Conservation (phyloP, 2,329 filamentous ascomycete species). For the Hyphodiscus sp. region DNA sequence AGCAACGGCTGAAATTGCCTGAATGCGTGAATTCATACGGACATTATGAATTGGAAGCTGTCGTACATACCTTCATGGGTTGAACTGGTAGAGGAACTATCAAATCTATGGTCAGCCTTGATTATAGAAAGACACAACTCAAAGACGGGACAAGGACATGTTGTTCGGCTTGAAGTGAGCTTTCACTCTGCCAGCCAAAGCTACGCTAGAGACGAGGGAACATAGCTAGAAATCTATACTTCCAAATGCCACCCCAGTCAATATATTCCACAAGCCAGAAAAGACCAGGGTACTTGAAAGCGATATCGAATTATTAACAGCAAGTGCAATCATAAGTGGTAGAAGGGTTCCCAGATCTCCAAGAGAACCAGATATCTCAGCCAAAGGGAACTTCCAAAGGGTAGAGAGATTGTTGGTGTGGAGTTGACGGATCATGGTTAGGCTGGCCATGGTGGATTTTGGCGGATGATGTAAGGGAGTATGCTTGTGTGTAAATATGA, state of each 20-base stretch:
- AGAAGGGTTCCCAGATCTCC: slow-evolving; percentile 88
- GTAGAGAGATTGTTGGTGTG: slow-evolving; percentile 47
- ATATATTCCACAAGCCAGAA: slow-evolving; percentile 78
- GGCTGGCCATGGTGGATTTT: background rate
- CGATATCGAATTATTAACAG: slow-evolving; percentile 70
- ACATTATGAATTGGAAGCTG: background rate
- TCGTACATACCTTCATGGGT: slow-evolving; percentile 58
- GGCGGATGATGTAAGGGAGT: background rate
- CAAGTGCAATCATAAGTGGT: slow-evolving; percentile 81
- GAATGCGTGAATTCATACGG: slow-evolving; percentile 33
- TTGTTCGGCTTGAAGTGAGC: background rate
- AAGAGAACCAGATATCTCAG: slow-evolving; percentile 81
- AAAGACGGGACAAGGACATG: background rate
- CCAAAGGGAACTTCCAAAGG: slow-evolving; percentile 48
- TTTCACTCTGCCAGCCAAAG: background rate
- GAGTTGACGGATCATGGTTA: slow-evolving; percentile 19
- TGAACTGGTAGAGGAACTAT: slow-evolving; percentile 79
- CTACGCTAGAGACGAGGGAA: background rate
- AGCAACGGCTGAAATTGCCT: slow-evolving; percentile 86
- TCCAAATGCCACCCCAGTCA: slow-evolving; percentile 76
- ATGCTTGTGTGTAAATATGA: too few species aligned
- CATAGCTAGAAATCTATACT: slow-evolving; percentile 25
- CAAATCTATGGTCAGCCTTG: background rate
- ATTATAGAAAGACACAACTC: background rate
- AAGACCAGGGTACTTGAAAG: slow-evolving; percentile 81